Base-by-base conservation (phyloP, 2,329 filamentous ascomycete genomes). In the Claviceps quebecensis region DNA sequence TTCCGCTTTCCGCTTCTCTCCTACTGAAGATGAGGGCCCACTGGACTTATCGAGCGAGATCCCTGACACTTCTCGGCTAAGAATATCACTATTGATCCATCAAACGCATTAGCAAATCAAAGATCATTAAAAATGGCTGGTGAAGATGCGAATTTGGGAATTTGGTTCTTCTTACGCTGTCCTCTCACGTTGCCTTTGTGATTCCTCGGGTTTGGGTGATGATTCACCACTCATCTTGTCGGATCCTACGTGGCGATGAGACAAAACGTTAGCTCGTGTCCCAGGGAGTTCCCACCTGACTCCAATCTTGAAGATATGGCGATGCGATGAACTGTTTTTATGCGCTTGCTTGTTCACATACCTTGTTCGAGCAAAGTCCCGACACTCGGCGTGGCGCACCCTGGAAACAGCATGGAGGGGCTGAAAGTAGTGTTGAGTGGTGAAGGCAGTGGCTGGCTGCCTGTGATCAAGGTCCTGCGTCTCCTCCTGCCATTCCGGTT, bases 391-490 rank as follows among this genome's bases (percentile, higher is more conserved):
- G 86, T 82, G 3, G 82, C 79, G 57, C 75, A 76, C 5, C 75
- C 71, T 3, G 76, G 73, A 56, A 80, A 86, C 51, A 90, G 73
- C 61, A 93, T 89, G 59, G 77, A 73, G 57, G 87, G 82, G 65
- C 83, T 89, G 69, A 97, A 98, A 64, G 78, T 90, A 50, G 90
- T 85, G 67, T 96, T 95, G 56, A 98, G 78, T 7, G 93, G 93
- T 62, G 90, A 96, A 5, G 93, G 93, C 56, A 98, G 74, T 53
- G 93, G 93, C 69, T 98, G 93, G 64, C 89, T 96, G 65, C 93
- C 93, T 2, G 93, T 97, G 65, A 98, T 97, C 54, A 98, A 78
- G 2, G 93, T 98, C 62, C 93, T 79, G 67, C 93, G 79, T 67
- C 93, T 81, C 67, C 93, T 79, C 55, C 93, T 80, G 49, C 93